Base-by-base conservation (phyloP, 495 filamentous ascomycete genomes). In the Talaromyces borbonicus region DNA sequence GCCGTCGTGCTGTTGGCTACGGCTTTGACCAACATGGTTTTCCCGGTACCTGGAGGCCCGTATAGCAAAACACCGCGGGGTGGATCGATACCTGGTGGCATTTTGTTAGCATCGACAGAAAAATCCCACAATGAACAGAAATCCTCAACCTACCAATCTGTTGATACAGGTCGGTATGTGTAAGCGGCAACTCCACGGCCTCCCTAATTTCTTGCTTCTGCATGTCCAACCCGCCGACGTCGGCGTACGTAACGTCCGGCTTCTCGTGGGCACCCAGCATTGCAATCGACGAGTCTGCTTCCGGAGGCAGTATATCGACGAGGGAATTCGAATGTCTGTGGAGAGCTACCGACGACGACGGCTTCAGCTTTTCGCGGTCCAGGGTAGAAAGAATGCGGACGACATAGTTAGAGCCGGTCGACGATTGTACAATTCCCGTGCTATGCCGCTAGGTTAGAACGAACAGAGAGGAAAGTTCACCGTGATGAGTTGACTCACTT, bases 131-230 rank as follows among this genome's bases (percentile, higher is more conserved):
- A 12, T 20, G 8, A 16, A 12, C 19, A 38, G 8, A 5, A 22
- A 22, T 8, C 2, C n/a, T n/a, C n/a, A n/a, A 59, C 71, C 39
- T 50, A 83, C 79, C 84, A 49, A 96, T 96, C 67, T 96, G 90
- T 68, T 85, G 90, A 74, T 98, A 98, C 9, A 98, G 81, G 62
- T 97, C 90, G 60, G 95, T 95, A 62, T 97, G 93, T 20, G 90
- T 95, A 50, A 98, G 70, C 8, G 92, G 92, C 48, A 98, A 71
- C 70, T 98, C 92, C 47, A 98, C 92, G 14, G 92, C 92, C 66
- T 98, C 92, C 44, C 93, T 76, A 43, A 98, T 98, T 64, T 98
- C 92, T 67, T 98, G 92, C 72, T 98, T 98, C 69, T 98, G 92
- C 92, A 98, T 98, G 61, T 98, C 92, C 49, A 97, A 70, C 6